Base-by-base conservation (phyloP, 768 basidiomycete species). In the Kwoniella sp. region DNA sequence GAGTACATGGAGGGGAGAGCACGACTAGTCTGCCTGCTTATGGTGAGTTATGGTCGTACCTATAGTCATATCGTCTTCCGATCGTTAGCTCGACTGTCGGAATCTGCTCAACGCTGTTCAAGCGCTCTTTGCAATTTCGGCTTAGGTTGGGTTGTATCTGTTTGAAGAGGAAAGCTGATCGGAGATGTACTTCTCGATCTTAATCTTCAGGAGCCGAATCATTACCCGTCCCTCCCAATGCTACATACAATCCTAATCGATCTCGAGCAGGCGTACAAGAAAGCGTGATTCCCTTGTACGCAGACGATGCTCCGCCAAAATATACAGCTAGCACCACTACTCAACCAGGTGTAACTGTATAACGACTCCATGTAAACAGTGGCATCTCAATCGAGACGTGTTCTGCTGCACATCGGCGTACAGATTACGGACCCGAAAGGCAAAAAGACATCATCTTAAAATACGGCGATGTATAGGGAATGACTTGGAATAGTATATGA, bases 21-120 rank as follows among this genome's bases (percentile, higher is more conserved):
- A 49, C 40, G n/a, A 61, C 60, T 4, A 61, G 60, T 61, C 53
- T 61, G 24, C 60, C 60, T 21, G 60, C 60, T 44, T 61, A 61
- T 54, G 60, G 60, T 61, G 60, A 61, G 60, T 60, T 6, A 5
- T 24, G 7, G n/a, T 21, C 51, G 2, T n/a, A n/a, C 4, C 51
- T 33, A 29, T 21, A 3, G 9, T 29, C 2, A 21, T 53, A 21
- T 51, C 9, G 6, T 50, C 36, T 21, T n/a, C 33, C 33, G 33
- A 13, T 51, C 19, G 12, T 25, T 37, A 51, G 6, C 47, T 9
- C 40, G 40, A 15, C 40, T 44, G 7, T 5, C 5, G 33, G n/a
- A n/a, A n/a, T n/a, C n/a, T n/a, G n/a, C n/a, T n/a, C n/a, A n/a
- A n/a, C n/a, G n/a, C n/a, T n/a, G n/a, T n/a, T n/a, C n/a, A 33